Evolutionary conservation across 2,329 filamentous ascomycete species (phyloP), one percentile per base, ranked within the genome.

Genomic region (Aspergillus awamori): DNA sequence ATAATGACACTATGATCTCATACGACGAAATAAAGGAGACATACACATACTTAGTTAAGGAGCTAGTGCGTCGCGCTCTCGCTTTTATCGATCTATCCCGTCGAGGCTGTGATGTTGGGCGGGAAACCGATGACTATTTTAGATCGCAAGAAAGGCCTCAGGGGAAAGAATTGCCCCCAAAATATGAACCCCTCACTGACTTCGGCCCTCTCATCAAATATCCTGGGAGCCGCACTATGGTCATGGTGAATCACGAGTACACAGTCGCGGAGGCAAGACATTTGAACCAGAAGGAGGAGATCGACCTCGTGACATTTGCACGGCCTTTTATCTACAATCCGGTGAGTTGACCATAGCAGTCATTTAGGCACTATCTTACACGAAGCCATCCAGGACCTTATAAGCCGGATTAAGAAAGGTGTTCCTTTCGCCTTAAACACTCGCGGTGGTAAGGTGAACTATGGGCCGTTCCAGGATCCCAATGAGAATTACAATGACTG

Each of bases 231-330:
- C 56, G 59, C 47, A 68, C 69, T 2, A 57, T 54, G 55, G 60
- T 72, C 13, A 70, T 72, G 67, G 68, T 66, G 1, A 72, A 71
- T 30, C 62, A 69, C 24, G 68, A 67, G 17, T 72, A 69, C 26
- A 65, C 59, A 1, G 62, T 69, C 6, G 65, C 64, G 41, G 69
- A 71, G 48, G 69, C 70, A 30, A 30, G 8, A 30, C 0, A 2
- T 30, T 2, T 30, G 5, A 1, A 11, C 0, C 10, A 30, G 11
- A 11, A 4, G 11, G 28, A 11, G 33, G 5, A 13, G 33, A 36
- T 36, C 5, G 5, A 36, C 33, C 10, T 36, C 33, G 11, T 36
- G 11, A 36, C 33, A 13, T 36, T 36, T 30, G 4, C 28, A 30
- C 28, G 28, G 10, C 28, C 28, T 10, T 30, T 30, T 30, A 30